Evolutionary conservation across 805 yeast species (phyloP).

Genomic region (Wickerhamiella sorbophila): DNA sequence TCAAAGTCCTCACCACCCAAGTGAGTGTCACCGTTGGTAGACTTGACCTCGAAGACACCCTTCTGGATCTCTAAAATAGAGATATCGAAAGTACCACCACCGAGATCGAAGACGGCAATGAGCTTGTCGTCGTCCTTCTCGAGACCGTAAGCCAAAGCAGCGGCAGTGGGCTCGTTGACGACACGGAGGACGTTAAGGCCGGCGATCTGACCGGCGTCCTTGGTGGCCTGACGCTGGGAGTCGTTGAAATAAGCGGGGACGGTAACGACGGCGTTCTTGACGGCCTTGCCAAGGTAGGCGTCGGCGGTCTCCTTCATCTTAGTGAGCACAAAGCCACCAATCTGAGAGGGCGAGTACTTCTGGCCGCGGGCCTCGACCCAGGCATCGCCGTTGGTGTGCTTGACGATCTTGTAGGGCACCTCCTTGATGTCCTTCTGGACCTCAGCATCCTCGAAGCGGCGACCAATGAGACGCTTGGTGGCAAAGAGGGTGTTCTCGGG

Average conservation of each 20-base stretch:
- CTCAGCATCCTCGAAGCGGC: conserved; percentile 78
- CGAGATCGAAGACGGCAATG: conserved; percentile 92
- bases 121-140: conserved; percentile 72
- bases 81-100: conserved; percentile 98
- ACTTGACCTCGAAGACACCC: conserved; percentile 95
- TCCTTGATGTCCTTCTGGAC: conserved; percentile 79
- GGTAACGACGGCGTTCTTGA: conserved; percentile 79
- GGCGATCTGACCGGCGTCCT: conserved; percentile 95
- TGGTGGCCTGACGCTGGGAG: conserved; percentile 86
- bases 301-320: conserved; percentile 98
- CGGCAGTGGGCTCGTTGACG: conserved; percentile 85
- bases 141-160: conserved; percentile 89
- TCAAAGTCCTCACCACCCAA: conserved; percentile 90
- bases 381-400: conserved; percentile 88
- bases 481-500: conserved; percentile 90
- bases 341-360: conserved; percentile 85
- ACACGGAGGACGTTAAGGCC: conserved; percentile 84
- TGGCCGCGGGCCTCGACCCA: conserved; percentile 88
- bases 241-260: conserved; percentile 86
- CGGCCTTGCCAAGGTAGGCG: conserved; percentile 74
- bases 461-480: conserved; percentile 88
- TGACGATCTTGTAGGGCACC: conserved; percentile 82
- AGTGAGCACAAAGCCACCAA: conserved; percentile 85
- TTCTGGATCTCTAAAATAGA: conserved; percentile 92
- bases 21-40: conserved; percentile 93